These are phyloP conservation scores for Crithidia thermophila DNA, from an alignment of 208 protist genomes.

Conservation along the genomic window DNA sequence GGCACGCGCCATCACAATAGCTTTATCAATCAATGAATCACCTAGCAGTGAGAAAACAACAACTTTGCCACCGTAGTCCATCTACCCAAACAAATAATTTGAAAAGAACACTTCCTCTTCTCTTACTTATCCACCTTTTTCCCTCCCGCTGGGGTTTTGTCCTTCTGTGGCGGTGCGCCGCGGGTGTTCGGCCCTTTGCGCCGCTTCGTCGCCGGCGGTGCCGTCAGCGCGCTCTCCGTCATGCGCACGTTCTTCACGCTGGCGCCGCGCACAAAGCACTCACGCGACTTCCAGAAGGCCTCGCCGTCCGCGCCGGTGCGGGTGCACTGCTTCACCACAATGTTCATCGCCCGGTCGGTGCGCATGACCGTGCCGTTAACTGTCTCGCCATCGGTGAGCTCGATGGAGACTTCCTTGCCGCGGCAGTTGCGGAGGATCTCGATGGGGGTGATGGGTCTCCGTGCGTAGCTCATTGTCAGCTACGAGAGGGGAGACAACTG, in stretches of 20 bases:
- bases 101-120: too few relatives aligned
- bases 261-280: constrained; percentile 74
- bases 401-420: constrained; percentile 79
- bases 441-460: constrained; percentile 55
- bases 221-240: constrained; percentile 57
- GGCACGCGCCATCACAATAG: too few relatives aligned
- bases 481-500: not conserved
- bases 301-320: constrained; percentile 65
- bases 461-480: constrained; percentile 37
- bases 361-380: constrained; percentile 84
- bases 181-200: constrained; percentile 2
- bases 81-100: too few relatives aligned
- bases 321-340: constrained; percentile 80
- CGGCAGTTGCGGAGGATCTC: constrained; percentile 84
- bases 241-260: constrained; percentile 82
- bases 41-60: not conserved
- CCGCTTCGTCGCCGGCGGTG: constrained; percentile 11
- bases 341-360: constrained; percentile 82
- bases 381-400: constrained; percentile 69
- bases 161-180: constrained; percentile 2
- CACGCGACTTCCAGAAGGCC: constrained; percentile 68
- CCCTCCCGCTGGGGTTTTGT: constrained; percentile 11
- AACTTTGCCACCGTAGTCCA: too few relatives aligned
- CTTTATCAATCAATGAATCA: not conserved
- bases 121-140: constrained; percentile 16